Conservation (phyloP, 2,329 filamentous ascomycete species). For the Pyrenochaeta sp. region DNA sequence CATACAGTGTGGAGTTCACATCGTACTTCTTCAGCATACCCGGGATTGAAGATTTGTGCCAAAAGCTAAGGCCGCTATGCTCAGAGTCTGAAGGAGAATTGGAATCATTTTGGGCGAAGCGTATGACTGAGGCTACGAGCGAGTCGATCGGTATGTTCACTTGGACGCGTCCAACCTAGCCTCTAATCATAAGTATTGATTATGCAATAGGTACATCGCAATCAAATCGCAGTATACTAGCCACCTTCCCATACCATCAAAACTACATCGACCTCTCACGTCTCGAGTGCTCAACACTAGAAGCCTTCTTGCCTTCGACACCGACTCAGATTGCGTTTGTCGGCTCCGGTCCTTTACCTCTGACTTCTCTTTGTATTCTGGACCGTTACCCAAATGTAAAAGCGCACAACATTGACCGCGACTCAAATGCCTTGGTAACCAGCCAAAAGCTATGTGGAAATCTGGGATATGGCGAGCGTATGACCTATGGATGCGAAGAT, state of each 20-base stretch:
- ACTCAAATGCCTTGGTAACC: conserved; percentile 44
- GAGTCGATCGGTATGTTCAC: conserved; percentile 10
- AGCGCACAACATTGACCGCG: conserved; percentile 56
- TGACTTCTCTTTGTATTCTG: conserved; percentile 58
- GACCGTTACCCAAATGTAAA: conserved; percentile 39
- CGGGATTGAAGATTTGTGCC: conserved; percentile 44
- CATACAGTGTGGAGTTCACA: conserved; percentile 29
- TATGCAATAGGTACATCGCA: not conserved
- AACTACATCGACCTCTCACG: conserved; percentile 61
- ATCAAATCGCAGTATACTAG: conserved; percentile 32
- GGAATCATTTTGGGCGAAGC: conserved; percentile 55
- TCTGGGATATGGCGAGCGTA: conserved; percentile 42
- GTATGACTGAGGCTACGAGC: conserved; percentile 34
- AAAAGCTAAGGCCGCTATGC: conserved; percentile 54
- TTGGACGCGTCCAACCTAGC: not conserved
- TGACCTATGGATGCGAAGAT: conserved; percentile 52
- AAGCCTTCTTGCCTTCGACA: conserved; percentile 40
- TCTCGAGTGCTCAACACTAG: conserved; percentile 56
- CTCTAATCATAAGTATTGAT: not conserved
- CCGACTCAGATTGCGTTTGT: conserved; percentile 57
- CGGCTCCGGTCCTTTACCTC: conserved; percentile 60
- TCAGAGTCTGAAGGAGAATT: conserved; percentile 56
- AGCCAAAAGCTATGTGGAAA: conserved; percentile 41
- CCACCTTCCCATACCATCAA: conserved; percentile 58
- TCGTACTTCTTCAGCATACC: conserved; percentile 42